These are phyloP conservation scores for Heteromeles arbutifolia DNA, from an alignment of 306 rosid species.

Conservation along the genomic window DNA sequence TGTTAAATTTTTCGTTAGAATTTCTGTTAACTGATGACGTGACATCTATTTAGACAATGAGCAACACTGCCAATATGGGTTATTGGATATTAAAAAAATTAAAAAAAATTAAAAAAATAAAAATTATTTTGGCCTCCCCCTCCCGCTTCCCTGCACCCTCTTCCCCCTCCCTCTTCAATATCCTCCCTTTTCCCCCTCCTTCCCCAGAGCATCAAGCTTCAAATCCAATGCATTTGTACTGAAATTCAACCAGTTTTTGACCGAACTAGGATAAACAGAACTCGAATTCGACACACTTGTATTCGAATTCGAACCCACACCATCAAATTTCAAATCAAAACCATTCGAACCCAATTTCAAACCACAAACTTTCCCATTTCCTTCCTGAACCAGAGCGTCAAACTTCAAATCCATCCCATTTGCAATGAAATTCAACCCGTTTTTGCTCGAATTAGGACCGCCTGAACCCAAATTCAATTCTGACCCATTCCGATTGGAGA, in stretches of 20 bases:
- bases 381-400: neutral
- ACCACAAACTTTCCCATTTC: neutral
- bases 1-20: too few species aligned
- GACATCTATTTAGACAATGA: too few species aligned
- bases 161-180: too few species aligned
- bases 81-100: too few species aligned
- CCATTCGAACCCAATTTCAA: neutral
- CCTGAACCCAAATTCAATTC: neutral
- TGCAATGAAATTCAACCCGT: neutral
- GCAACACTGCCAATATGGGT: too few species aligned
- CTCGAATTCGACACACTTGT: neutral
- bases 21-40: too few species aligned
- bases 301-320: neutral
- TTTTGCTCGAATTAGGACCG: neutral
- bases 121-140: too few species aligned
- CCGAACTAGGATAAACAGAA: neutral
- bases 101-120: too few species aligned
- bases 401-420: slow-evolving; percentile 3
- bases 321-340: neutral
- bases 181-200: too few species aligned
- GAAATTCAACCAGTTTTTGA: neutral
- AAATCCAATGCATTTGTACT: neutral
- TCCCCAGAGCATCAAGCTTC: too few species aligned
- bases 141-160: too few species aligned
- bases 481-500: slow-evolving; percentile 25